A percentile compares a stretch with the other conserved stretches of the same genome.
Conservation (phyloP, 768 basidiomycete species). For the Pleurotus djamor region DNA sequence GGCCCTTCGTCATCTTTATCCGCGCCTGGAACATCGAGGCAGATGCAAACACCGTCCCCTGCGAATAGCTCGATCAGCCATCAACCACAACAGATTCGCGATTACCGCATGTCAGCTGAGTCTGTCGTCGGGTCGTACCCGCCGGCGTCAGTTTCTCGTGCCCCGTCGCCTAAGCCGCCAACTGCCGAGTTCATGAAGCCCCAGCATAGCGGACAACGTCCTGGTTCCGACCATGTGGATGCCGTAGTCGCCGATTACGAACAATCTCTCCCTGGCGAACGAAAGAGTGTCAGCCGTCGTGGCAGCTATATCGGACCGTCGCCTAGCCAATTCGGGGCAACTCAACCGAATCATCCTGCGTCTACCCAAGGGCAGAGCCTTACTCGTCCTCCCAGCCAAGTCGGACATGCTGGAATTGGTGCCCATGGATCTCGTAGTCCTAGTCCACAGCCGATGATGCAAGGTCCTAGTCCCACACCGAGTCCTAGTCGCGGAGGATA, state of each 20-base stretch:
- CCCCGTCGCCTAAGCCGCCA: conserved; percentile 71
- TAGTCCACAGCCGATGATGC: conserved; percentile 59
- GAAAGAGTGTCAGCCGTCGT: conserved; percentile 50
- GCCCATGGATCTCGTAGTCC: conserved; percentile 60
- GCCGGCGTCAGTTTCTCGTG: conserved; percentile 49
- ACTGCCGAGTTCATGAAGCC: conserved; percentile 79
- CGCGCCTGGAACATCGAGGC: conserved; percentile 21
- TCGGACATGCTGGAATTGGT: conserved; percentile 82
- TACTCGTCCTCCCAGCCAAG: conserved; percentile 52
- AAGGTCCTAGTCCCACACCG: conserved; percentile 54
- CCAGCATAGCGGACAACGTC: conserved; percentile 38
- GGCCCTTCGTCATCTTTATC: conserved; percentile 28
- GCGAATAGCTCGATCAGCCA: conserved; percentile 19
- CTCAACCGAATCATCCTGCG: conserved; percentile 14
- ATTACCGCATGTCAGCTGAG: conserved; percentile 77
- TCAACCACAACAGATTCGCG: conserved; percentile 31
- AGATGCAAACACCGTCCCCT: conserved; percentile 12
- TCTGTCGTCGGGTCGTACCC: conserved; percentile 80
- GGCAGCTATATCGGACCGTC: conserved; percentile 32
- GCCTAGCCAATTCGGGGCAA: conserved; percentile 18
- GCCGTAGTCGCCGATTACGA: conserved; percentile 77
- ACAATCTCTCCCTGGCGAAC: conserved; percentile 86
- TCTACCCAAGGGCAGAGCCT: conserved; percentile 36
- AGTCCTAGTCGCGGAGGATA: conserved; percentile 30
- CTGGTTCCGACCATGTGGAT: conserved; percentile 59